Evolutionary conservation across 371 early-diverging fungal species (phyloP).

Genomic region (Mucor circinelloides): DNA sequence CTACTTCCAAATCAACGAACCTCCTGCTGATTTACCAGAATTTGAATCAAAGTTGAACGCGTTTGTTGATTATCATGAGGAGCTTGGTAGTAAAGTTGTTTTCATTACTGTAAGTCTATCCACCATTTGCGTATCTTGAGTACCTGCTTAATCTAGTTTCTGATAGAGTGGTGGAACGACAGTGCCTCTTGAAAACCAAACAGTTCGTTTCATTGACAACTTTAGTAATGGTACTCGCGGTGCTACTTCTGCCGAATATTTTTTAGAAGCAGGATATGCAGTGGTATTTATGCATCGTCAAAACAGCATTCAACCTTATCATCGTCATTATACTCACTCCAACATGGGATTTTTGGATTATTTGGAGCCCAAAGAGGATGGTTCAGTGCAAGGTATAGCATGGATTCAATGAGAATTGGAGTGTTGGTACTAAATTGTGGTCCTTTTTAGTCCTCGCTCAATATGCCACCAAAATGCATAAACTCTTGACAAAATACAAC

Average conservation of each 20-base stretch:
- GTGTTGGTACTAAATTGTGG: neutral
- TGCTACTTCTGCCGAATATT: slow-evolving; percentile 93
- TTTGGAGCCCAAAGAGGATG: slow-evolving; percentile 62
- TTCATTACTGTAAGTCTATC: slow-evolving; percentile 72
- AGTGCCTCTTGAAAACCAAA: slow-evolving; percentile 94
- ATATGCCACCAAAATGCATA: slow-evolving; percentile 65
- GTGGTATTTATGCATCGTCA: slow-evolving; percentile 96
- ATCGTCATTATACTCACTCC: slow-evolving; percentile 86
- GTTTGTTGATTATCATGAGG: slow-evolving; percentile 73
- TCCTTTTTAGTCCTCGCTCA: slow-evolving; percentile 53
- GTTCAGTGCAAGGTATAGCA: slow-evolving; percentile 56
- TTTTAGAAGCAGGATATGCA: slow-evolving; percentile 90
- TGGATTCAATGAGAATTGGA: neutral
- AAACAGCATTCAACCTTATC: slow-evolving; percentile 91
- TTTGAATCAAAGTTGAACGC: slow-evolving; percentile 62
- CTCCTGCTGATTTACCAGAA: slow-evolving; percentile 73
- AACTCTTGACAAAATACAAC: slow-evolving; percentile 57
- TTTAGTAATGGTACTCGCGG: slow-evolving; percentile 97
- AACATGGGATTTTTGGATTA: slow-evolving; percentile 81
- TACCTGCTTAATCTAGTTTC: neutral
- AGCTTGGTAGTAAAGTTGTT: slow-evolving; percentile 67
- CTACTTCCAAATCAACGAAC: slow-evolving; percentile 78
- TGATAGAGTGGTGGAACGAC: slow-evolving; percentile 94
- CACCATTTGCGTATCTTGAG: neutral
- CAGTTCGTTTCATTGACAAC: slow-evolving; percentile 98